Percentiles rank a stretch among this genome's conserved stretches.
Evolutionary conservation across 148 eudicot genomes (phyloP).

Genomic region (Rhododendron simsii): DNA sequence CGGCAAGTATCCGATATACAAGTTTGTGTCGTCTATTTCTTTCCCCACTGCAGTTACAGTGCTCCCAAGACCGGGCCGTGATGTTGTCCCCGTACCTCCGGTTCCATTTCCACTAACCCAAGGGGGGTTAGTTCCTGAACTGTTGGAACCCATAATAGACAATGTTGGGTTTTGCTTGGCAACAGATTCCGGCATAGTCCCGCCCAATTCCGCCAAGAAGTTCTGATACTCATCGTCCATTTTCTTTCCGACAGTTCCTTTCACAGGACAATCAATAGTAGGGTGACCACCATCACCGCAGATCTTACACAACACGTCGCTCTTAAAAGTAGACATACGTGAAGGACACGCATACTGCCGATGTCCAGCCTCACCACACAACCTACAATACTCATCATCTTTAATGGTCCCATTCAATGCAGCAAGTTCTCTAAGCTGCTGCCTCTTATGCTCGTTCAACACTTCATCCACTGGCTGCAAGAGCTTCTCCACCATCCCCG

Average conservation of each 20-base stretch:
- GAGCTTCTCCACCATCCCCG: slow-evolving; percentile 85
- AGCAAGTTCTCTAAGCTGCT: slow-evolving; percentile 82
- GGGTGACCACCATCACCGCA: slow-evolving; percentile 99
- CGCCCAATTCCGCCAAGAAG: slow-evolving; percentile 88
- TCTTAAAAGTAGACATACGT: slow-evolving; percentile 63
- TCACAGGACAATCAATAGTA: slow-evolving; percentile 83
- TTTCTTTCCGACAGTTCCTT: slow-evolving; percentile 81
- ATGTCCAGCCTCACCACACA: slow-evolving; percentile 93
- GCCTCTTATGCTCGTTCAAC: slow-evolving; percentile 84
- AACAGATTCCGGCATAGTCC: slow-evolving; percentile 63
- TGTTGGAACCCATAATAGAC: slow-evolving; percentile 38
- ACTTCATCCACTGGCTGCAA: slow-evolving; percentile 88
- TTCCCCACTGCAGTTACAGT: slow-evolving; percentile 36
- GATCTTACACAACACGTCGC: slow-evolving; percentile 78
- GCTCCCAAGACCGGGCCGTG: slow-evolving; percentile 53
- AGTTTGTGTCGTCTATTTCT: slow-evolving; percentile 75
- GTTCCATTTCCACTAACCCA: slow-evolving; percentile 45
- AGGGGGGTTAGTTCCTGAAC: slow-evolving; percentile 52
- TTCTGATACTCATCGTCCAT: slow-evolving; percentile 92
- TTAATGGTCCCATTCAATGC: slow-evolving; percentile 82
- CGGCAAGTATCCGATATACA: slow-evolving; percentile 83
- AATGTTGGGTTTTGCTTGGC: slow-evolving; percentile 34
- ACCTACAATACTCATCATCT: slow-evolving; percentile 81
- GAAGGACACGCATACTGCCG: slow-evolving; percentile 83
- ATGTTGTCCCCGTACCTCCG: slow-evolving; percentile 6